Conservation (phyloP, 2,329 filamentous ascomycete species). For the Pseudogymnoascus pannorum region DNA sequence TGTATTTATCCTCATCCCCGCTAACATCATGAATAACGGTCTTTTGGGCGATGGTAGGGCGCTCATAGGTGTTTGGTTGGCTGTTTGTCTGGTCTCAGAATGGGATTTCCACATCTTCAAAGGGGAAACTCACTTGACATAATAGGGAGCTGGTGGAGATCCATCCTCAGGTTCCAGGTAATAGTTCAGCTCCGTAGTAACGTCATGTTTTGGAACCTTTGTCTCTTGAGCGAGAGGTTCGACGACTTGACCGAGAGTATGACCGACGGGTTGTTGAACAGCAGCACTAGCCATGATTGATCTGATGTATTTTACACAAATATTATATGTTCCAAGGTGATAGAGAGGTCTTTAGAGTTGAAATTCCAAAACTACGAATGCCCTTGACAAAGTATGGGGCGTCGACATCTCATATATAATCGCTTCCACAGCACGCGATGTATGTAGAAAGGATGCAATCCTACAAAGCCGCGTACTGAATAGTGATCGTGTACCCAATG, state of each 20-base stretch:
- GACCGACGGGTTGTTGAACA: not conserved
- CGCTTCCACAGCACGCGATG: not conserved
- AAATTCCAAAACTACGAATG: not conserved
- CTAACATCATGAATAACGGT: conserved; percentile 65
- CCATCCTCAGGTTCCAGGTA: conserved; percentile 17
- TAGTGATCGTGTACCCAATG: not conserved
- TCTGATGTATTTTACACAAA: too few relatives aligned
- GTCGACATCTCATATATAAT: conserved; percentile 5
- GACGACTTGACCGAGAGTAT: not conserved
- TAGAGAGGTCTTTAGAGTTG: not conserved
- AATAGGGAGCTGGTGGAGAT: conserved; percentile 13
- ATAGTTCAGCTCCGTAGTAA: conserved; percentile 16
- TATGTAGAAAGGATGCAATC: conserved; percentile 3
- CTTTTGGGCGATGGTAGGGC: conserved; percentile 19
- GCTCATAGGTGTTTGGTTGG: conserved; percentile 6
- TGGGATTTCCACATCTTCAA: not conserved
- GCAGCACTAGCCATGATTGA: conserved; percentile 5
- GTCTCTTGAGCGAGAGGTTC: not conserved
- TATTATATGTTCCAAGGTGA: too few relatives aligned
- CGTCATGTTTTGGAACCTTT: conserved; percentile 13
- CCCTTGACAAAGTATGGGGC: not conserved
- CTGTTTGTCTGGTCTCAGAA: conserved; percentile 1
- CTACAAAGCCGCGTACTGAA: not conserved
- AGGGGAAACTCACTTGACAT: conserved; percentile 11
- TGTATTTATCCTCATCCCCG: conserved; percentile 56